Evolutionary conservation across 1,284 basidiomycete genomes (phyloP).

Genomic region (Marasmius sp.): DNA sequence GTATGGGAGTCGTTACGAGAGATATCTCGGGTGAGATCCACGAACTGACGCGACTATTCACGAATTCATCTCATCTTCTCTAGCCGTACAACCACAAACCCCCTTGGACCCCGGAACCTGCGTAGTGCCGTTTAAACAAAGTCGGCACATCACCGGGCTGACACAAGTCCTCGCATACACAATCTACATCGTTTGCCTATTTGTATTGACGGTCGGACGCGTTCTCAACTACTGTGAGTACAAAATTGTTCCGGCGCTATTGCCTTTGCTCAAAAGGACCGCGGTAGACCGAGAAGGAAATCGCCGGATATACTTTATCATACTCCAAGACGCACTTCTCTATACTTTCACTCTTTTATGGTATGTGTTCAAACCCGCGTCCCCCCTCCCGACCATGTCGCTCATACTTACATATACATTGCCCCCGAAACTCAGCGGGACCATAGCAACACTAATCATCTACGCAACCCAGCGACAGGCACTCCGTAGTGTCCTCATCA

Average conservation of each 20-base stretch:
- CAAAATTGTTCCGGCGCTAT: background rate
- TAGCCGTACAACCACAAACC: no score
- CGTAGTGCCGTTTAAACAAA: no score
- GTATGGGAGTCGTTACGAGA: background rate
- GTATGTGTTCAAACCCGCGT: background rate
- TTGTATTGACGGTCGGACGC: conserved; percentile 1
- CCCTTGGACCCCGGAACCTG: no score
- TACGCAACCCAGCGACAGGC: background rate
- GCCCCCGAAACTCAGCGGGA: background rate
- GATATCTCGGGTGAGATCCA: background rate
- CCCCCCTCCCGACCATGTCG: background rate
- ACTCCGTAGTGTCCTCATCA: conserved; percentile 5
- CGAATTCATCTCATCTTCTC: background rate
- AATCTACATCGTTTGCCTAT: conserved; percentile 1
- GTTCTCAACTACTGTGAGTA: conserved; percentile 4
- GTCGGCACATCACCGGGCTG: no score
- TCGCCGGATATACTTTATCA: background rate
- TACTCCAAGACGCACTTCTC: conserved; percentile 2
- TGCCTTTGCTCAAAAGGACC: background rate
- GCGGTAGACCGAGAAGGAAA: conserved; percentile 1
- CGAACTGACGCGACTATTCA: background rate
- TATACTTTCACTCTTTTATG: conserved; percentile 1
- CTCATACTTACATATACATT: background rate
- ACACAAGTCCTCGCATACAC: no score
- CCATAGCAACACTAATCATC: background rate